Percentiles rank a stretch among this genome's conserved stretches.
Conservation (phyloP, 139 green algal species). For the Chlamydomonas eustigma region DNA sequence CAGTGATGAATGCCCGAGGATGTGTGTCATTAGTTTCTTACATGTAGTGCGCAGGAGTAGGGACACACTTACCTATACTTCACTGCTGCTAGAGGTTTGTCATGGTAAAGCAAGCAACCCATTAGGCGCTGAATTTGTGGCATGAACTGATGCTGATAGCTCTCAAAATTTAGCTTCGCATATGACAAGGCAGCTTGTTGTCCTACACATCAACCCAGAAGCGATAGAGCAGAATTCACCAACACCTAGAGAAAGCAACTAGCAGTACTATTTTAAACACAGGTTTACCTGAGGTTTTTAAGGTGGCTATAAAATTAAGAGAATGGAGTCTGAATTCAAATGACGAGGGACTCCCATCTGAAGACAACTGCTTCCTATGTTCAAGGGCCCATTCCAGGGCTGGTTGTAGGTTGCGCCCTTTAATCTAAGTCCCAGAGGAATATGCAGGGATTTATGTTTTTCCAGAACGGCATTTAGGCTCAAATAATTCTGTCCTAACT, state of each 20-base stretch:
- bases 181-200: conserved; percentile 68
- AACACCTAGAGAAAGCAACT: too few species aligned
- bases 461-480: too few species aligned
- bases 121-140: conserved; percentile 82
- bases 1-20: too few species aligned
- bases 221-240: too few species aligned
- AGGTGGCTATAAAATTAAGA: not conserved
- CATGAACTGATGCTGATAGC: conserved; percentile 44
- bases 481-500: too few species aligned
- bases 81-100: not conserved
- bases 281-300: not conserved
- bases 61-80: conserved; percentile 1
- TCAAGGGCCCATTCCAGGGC: conserved; percentile 78
- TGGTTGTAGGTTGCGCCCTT: conserved; percentile 54
- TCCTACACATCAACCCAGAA: too few species aligned
- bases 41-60: too few species aligned
- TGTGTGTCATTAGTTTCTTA: too few species aligned
- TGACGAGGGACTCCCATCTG: conserved; percentile 21
- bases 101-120: conserved; percentile 73
- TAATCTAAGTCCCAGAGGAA: conserved; percentile 40
- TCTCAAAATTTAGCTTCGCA: conserved; percentile 63
- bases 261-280: too few species aligned
- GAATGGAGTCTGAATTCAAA: conserved; percentile 39
- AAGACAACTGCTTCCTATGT: conserved; percentile 48
- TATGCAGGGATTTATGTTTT: too few species aligned